Evolutionary conservation across 345 rosid species (phyloP).

Genomic region (Rhizophora apiculata): DNA sequence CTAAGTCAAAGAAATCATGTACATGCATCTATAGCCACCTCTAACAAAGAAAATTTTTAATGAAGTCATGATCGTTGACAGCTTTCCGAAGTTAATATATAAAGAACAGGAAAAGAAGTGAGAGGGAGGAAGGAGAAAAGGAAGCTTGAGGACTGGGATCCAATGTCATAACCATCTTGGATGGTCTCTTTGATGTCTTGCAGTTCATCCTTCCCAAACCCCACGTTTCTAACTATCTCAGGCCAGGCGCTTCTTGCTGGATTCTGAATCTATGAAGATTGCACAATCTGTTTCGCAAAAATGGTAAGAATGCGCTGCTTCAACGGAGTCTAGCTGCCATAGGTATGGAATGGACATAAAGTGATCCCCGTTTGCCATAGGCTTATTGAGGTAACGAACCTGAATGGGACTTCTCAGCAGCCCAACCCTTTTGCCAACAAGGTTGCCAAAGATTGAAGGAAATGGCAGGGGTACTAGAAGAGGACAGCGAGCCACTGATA

Average conservation of each 20-base stretch:
- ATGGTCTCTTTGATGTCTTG: slow-evolving; percentile 68
- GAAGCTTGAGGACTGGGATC: slow-evolving; percentile 38
- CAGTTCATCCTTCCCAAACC: slow-evolving; percentile 67
- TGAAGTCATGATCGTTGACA: too few relatives aligned
- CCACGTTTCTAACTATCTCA: slow-evolving; percentile 65
- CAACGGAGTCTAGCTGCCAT: slow-evolving; percentile 67
- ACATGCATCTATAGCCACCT: not conserved
- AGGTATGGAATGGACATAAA: slow-evolving; percentile 72
- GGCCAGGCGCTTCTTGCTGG: slow-evolving; percentile 57
- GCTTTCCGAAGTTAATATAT: too few relatives aligned
- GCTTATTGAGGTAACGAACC: slow-evolving; percentile 18
- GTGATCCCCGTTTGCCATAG: slow-evolving; percentile 44
- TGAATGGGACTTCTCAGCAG: slow-evolving; percentile 47
- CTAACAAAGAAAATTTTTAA: too few relatives aligned
- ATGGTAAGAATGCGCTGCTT: slow-evolving; percentile 60
- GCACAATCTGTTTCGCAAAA: slow-evolving; percentile 49
- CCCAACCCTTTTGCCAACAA: slow-evolving; percentile 64
- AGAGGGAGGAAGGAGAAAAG: not conserved
- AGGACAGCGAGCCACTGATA: slow-evolving; percentile 61
- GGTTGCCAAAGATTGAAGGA: slow-evolving; percentile 74
- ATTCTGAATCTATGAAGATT: slow-evolving; percentile 56
- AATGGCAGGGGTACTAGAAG: slow-evolving; percentile 87
- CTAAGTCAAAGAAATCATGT: too few relatives aligned
- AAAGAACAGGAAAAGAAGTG: too few relatives aligned
- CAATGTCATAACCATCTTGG: slow-evolving; percentile 55